Percentiles rank a stretch among this genome's conserved stretches.
Conservation (phyloP, 441 rosid species). For the Brassica hybrid region DNA sequence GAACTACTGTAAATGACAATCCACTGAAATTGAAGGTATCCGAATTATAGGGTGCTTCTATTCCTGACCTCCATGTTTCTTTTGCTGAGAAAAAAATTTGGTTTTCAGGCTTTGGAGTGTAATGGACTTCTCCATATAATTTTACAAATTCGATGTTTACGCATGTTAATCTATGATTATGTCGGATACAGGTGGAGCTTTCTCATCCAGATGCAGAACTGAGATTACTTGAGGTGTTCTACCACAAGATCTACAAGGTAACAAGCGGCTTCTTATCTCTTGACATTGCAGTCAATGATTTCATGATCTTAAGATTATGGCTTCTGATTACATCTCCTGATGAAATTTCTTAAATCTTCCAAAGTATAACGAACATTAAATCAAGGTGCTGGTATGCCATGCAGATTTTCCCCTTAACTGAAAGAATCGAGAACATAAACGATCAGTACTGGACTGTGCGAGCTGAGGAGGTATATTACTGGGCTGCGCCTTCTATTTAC, state of each 20-base stretch:
- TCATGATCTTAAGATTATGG: conserved; percentile 21
- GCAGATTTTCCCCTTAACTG: conserved; percentile 71
- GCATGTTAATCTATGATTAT: conserved; percentile 20
- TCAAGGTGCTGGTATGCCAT: conserved; percentile 20
- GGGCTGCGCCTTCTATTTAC: neutral
- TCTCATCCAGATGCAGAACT: conserved; percentile 70
- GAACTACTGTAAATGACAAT: neutral
- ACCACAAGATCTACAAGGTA: conserved; percentile 83
- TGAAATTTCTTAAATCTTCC: neutral
- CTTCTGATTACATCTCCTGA: conserved; percentile 12
- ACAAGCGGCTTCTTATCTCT: conserved; percentile 4
- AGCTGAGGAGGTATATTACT: conserved; percentile 69
- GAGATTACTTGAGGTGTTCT: conserved; percentile 70
- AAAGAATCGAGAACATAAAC: conserved; percentile 76
- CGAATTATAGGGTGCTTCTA: conserved; percentile 16
- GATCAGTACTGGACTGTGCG: conserved; percentile 83
- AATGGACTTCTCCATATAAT: neutral
- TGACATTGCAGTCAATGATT: neutral
- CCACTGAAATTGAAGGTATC: conserved; percentile 20
- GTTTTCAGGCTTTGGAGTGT: neutral
- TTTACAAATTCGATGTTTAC: neutral
- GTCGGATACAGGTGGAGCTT: conserved; percentile 63
- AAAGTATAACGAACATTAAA: conserved; percentile 15
- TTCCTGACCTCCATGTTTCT: conserved; percentile 15
- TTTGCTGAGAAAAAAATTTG: neutral